phyloP scores from a whole-genome alignment of 495 filamentous ascomycete species.

The Friedmanniomyces endolithicus region DNA sequence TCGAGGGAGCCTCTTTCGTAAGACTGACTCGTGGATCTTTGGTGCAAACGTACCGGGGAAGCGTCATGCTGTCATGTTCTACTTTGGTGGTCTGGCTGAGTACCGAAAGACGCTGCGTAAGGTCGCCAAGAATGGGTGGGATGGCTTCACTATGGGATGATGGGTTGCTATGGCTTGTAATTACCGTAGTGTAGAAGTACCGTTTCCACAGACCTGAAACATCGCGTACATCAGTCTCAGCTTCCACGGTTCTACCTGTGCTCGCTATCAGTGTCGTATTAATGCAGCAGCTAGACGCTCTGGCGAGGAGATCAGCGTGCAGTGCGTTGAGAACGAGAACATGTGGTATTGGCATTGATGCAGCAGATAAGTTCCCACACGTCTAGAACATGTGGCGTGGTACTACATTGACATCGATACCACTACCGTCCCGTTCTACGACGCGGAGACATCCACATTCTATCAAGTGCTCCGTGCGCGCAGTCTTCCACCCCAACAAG shows the following conservation, averaged over 20 bases:
- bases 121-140: neutral
- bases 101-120: constrained; percentile 5
- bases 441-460: neutral
- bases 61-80: constrained; percentile 5
- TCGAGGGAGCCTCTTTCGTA: constrained; percentile 8
- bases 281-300: no score
- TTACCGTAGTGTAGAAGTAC: neutral
- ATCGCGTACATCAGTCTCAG: no score
- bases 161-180: neutral
- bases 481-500: neutral
- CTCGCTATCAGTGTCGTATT: no score
- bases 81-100: constrained; percentile 10
- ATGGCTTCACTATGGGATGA: neutral
- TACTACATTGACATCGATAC: no score
- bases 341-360: no score
- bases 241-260: no score
- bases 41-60: constrained; percentile 15
- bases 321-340: no score
- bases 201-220: no score
- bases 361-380: no score
- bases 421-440: no score
- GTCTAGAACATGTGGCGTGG: no score
- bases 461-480: neutral
- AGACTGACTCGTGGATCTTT: constrained; percentile 14
- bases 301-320: no score